Conservation (phyloP, 805 yeast genomes). For the Nakazawaea pomicola region DNA sequence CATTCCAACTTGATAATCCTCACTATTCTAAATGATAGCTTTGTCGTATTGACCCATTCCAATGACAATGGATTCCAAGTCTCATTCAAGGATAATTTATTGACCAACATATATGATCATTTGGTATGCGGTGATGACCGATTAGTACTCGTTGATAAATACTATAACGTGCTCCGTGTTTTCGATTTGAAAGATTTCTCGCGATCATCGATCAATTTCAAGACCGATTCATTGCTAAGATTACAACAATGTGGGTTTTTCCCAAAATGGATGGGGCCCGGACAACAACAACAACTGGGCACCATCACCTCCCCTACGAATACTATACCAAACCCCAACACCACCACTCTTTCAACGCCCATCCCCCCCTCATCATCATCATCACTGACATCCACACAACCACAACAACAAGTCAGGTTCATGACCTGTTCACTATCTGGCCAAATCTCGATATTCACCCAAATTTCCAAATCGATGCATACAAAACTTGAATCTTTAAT, state of each 20-base stretch:
- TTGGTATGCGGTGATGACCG: constrained; percentile 16
- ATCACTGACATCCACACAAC: too few species aligned
- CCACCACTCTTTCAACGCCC: too few species aligned
- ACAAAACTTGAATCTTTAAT: too few species aligned
- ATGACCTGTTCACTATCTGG: constrained; percentile 34
- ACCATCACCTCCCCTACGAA: too few species aligned
- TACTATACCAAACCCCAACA: too few species aligned
- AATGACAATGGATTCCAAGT: constrained; percentile 15
- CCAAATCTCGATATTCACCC: constrained; percentile 25
- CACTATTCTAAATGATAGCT: constrained; percentile 1
- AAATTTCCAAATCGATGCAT: constrained; percentile 12
- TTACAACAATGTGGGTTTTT: constrained; percentile 22
- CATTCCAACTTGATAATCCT: constrained; percentile 1
- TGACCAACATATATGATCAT: constrained; percentile 19
- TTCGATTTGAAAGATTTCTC: constrained; percentile 9
- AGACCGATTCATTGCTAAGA: constrained; percentile 25
- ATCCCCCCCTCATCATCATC: too few species aligned
- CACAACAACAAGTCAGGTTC: constrained; percentile 13
- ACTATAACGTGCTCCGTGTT: constrained; percentile 16
- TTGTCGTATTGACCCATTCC: constrained; percentile 18
- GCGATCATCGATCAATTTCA: constrained; percentile 2
- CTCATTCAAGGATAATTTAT: constrained; percentile 13
- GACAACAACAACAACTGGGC: too few species aligned
- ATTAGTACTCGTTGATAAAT: constrained; percentile 18
- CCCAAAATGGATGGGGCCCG: constrained; percentile 35